Evolutionary conservation across 305 asterid genomes (phyloP).

Genomic region (Andrographis paniculata): DNA sequence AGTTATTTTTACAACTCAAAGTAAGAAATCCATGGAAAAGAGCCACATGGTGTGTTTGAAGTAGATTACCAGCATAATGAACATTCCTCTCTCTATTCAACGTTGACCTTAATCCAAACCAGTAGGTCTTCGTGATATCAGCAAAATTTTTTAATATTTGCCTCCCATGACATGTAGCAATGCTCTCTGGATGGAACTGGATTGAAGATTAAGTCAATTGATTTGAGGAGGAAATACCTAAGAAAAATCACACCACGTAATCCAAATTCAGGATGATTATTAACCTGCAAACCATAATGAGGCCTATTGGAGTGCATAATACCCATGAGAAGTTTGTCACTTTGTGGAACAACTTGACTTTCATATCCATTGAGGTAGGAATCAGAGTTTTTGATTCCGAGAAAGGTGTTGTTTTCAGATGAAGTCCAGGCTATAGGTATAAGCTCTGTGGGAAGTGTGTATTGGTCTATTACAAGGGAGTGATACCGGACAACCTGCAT

Average conservation of each 20-base stretch:
- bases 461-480: constrained; percentile 82
- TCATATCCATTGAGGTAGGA: constrained; percentile 31
- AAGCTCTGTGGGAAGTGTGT: constrained; percentile 78
- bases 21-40: constrained; percentile 2
- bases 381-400: constrained; percentile 29
- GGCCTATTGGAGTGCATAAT: constrained; percentile 86
- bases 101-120: constrained; percentile 57
- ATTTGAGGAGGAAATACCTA: constrained; percentile 9
- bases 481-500: constrained; percentile 94
- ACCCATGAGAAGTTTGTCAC: constrained; percentile 73
- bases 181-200: constrained; percentile 97
- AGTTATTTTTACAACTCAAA: constrained; percentile 1
- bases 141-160: constrained; percentile 80
- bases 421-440: constrained; percentile 95
- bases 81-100: constrained; percentile 31
- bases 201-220: constrained; percentile 17
- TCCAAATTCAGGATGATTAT: constrained; percentile 11
- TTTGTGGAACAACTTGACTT: constrained; percentile 25
- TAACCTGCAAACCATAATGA: constrained; percentile 95
- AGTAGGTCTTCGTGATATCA: constrained; percentile 69
- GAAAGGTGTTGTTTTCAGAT: constrained; percentile 47
- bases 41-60: constrained; percentile 20
- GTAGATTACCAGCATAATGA: constrained; percentile 57
- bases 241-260: constrained; percentile 6
- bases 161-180: constrained; percentile 79